Evolutionary conservation across 257 asterid species (phyloP), one percentile per base, ranked within the genome.

Genomic region (Solanum tacnaense): DNA sequence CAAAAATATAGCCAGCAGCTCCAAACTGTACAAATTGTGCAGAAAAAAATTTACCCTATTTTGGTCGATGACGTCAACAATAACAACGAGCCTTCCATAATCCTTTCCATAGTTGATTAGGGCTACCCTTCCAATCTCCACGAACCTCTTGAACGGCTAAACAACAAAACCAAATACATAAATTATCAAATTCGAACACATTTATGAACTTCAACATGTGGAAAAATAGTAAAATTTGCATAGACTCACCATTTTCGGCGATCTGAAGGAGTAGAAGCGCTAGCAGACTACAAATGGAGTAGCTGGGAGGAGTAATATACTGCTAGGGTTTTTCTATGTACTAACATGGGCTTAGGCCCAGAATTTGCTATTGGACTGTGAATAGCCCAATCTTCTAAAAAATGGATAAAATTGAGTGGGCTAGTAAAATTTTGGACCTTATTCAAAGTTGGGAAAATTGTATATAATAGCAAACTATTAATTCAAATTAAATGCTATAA

Each of bases 91-190:
- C 92, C 88, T 92, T 23, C 99, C 99, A 67, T 95, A 96, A 72
- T 96, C 99, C 91, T 96, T 91, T 20, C 98, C 99, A 88, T 93
- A 96, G 91, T 96, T 96, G 91, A 96, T 94, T 31, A 96, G 94
- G 34, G 96, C 99, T 9, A 96, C 99, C 90, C 99, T 92, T 86
- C 99, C 99, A 88, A 95, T 94, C 97, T 96, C 98, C 86, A 96
- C 98, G 90, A 91, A 96, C 92, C 99, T 94, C 95, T 96, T 96
- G 97, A 96, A 96, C 92, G 98, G 98, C 99, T 96, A 83, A 71
- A 90, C 46, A 75, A 88, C 38, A 36, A 39, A 84, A 82, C 39
- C 34, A 12, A 73, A 75, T 39, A 13, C 87, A 84, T 5, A 15
- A 79, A 35, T n/a, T 31, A 49, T 41, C 5, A 34, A 21, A 20